Base-by-base conservation (phyloP, 306 rosid genomes). In the Casuarina cunninghamiana region DNA sequence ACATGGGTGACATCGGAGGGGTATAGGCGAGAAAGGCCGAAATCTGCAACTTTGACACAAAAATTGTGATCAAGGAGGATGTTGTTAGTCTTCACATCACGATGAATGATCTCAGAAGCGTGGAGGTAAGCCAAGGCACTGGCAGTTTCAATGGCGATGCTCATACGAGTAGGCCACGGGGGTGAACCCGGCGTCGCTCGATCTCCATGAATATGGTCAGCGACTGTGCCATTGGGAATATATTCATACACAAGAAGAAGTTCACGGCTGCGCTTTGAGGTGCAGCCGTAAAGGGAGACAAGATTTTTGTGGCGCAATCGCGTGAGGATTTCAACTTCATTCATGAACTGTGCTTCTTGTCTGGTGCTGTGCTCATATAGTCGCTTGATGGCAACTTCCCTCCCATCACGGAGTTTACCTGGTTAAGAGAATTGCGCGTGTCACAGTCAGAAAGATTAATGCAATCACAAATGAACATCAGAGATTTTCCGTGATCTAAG, bases 311-410 rank as follows among this genome's bases (percentile, higher is more conserved):
- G 97, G 80, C 89, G 89, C 62, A 93, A 50, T 2, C 88, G 76
- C 89, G 32, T 26, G 32, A 26, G 32, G 32, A 26, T 26, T 26
- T 26, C 32, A 26, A 26, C 32, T 26, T 26, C 98, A 73, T 89
- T 91, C 69, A 81, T 76, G 63, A 91, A 91, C 38, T 91, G 93
- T 48, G 89, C 86, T 8, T 79, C 84, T 11, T 87, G 83, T 80
- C 66, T 84, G 71, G 80, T 80, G 68, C 83, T 91, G 75, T 90
- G 90, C 74, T 91, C 85, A 12, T 81, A 90, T 12, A 93, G 77
- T 71, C 85, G 86, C 78, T 91, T 93, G 61, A 93, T 86, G 35
- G 97, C 95, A 70, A 91, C 98, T 86, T 93, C 97, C 17, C 94
- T 43, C 32, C 94, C 93, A 75, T 93, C 97, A 74, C 71, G 73